Base-by-base conservation (phyloP, 1,284 basidiomycete genomes). In the Tilletiopsis washingtonensis region DNA sequence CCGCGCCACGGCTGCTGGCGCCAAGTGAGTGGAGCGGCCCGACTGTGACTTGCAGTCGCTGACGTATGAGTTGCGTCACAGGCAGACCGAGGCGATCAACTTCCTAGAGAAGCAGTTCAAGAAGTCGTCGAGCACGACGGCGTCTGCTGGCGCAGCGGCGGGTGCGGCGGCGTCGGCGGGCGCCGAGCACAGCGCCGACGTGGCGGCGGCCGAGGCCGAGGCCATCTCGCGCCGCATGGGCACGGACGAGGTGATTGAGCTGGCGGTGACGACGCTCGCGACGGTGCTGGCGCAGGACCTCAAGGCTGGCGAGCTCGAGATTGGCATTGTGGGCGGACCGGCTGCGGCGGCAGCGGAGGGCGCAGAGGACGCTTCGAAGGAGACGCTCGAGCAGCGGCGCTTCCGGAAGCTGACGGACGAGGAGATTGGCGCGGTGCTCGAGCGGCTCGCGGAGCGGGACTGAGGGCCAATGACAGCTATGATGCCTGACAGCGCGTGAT, bases 51-150 rank as follows among this genome's bases (percentile, higher is more conserved):
- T 34, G 9, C 29, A n/a, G n/a, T 9, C 29, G 29, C 29, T 34
- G 9, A n/a, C 29, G 9, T 34, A n/a, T 34, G 9, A 34, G 9
- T n/a, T 9, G n/a, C n/a, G n/a, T n/a, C n/a, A 9, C n/a, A 34
- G 29, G 72, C 93, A 98, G 71, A 91, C 94, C 65, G 94, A 99
- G 73, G 91, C 91, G 3, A 96, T 91, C 83, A 98, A 97, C 75
- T 69, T 78, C 67, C 79, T 99, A 49, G 94, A 99, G 78, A 98
- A 98, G 79, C 89, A 90, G 75, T 98, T 91, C 88, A 99, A 98
- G 78, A 91, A 91, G 70, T 78, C 91, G 11, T 61, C 57, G 43
- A 50, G 53, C 40, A 40, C 52, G 0, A 39, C 51, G 17, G 43
- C 49, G 3, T 11, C 47, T 1, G 49, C 37, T 0, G 40, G 40